These are phyloP conservation scores for Flaveria linearis DNA, from an alignment of 129 eudicot genomes.

Conservation along the genomic window DNA sequence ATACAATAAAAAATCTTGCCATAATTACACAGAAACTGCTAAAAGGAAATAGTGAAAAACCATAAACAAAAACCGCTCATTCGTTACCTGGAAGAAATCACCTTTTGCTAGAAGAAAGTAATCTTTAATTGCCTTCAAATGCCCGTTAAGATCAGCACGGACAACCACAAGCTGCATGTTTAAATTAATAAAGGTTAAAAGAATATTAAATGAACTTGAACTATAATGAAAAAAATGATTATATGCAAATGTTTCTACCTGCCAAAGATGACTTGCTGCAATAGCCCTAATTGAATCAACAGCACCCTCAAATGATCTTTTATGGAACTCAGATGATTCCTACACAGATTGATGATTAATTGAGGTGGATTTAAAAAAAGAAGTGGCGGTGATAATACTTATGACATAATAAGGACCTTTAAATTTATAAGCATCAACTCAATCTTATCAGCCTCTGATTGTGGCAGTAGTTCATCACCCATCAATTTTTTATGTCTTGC, in stretches of 20 bases:
- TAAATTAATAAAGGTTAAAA: not conserved
- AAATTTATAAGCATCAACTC: slow-evolving; percentile 81
- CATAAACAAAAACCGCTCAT: not conserved
- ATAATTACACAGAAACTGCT: not conserved
- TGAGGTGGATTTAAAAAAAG: not conserved
- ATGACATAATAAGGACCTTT: slow-evolving; percentile 49
- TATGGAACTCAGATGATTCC: slow-evolving; percentile 97
- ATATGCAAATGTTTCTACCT: slow-evolving; percentile 48
- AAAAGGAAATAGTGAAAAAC: not conserved
- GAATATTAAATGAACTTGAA: not conserved
- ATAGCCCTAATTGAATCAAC: slow-evolving; percentile 81
- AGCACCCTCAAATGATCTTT: slow-evolving; percentile 86
- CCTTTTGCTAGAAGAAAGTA: slow-evolving; percentile 97
- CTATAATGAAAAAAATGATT: not conserved
- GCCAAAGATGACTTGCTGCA: slow-evolving; percentile 99
- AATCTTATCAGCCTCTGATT: slow-evolving; percentile 89
- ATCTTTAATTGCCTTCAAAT: slow-evolving; percentile 92
- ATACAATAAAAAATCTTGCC: not conserved
- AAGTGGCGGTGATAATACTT: not conserved
- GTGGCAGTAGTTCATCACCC: slow-evolving; percentile 87
- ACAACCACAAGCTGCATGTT: slow-evolving; percentile 91
- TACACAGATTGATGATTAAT: slow-evolving; percentile 27
- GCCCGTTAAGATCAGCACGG: slow-evolving; percentile 96
- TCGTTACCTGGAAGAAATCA: slow-evolving; percentile 88
- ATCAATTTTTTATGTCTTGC: slow-evolving; percentile 46